Base-by-base conservation (phyloP, 805 yeast genomes). In the Yarrowia bubula region DNA sequence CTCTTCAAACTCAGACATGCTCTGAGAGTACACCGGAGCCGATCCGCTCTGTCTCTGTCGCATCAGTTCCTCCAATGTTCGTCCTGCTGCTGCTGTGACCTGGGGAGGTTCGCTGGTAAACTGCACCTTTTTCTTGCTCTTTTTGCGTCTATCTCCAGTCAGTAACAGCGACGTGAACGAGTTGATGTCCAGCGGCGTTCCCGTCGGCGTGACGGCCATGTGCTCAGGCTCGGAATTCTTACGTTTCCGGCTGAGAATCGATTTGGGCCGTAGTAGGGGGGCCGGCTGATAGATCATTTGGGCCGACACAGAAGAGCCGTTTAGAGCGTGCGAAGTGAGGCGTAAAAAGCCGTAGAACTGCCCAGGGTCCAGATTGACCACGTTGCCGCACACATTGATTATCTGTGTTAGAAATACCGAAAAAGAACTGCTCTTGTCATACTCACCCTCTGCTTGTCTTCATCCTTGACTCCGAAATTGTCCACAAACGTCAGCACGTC, bases 261-360 rank as follows among this genome's bases (percentile, higher is more conserved):
- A 85, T 41, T 85, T 84, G 3, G 98, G 98, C 64, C 81, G 81
- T 0, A 96, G 96, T 15, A 90, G 83, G 0, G 89, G 84, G 0
- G 96, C 89, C 3, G 80, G 78, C 8, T 61, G 47, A 33, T 61
- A 61, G 44, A 61, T 37, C 57, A 47, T 46, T 69, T 66, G 75
- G 74, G 14, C 78, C 72, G 65, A 78, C 75, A 41, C 90, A 82
- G 71, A 86, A 75, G 22, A 78, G 78, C 63, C 76, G 75, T 15
- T 58, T 15, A 90, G 74, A 0, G 87, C 79, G 74, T 90, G 97
- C 17, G 96, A 83, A 13, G 92, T 81, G 18, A 95, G 81, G 70
- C 99, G 80, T 64, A 93, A 74, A 41, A 91, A 81, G 0, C 96
- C 97, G 77, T 89, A 95, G 76, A 95, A 93, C 74, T 92, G 96